phyloP scores from a whole-genome alignment of 805 yeast species.

The Torulaspora quercuum region DNA sequence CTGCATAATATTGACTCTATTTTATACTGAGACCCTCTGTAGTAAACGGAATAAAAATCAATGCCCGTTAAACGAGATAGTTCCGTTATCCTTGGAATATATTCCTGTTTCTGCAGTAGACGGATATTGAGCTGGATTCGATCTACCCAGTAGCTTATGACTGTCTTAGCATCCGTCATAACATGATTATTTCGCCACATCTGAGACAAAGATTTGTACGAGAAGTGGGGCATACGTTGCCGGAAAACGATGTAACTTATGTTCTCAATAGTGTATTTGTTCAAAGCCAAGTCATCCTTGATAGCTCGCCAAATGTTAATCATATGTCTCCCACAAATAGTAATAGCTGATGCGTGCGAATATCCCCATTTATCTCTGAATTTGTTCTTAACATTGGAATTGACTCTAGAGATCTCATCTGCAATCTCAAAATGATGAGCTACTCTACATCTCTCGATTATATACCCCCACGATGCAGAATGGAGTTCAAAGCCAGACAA shows the following conservation, averaged over 20 bases:
- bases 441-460: slow-evolving; percentile 58
- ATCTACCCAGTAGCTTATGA: slow-evolving; percentile 48
- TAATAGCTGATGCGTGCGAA: slow-evolving; percentile 67
- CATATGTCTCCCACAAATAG: slow-evolving; percentile 75
- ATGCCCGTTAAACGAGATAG: slow-evolving; percentile 84
- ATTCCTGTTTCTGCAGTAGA: slow-evolving; percentile 58
- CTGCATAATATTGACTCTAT: slow-evolving; percentile 83
- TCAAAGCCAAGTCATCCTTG: slow-evolving; percentile 57
- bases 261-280: slow-evolving; percentile 73
- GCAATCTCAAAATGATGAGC: slow-evolving; percentile 51
- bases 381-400: slow-evolving; percentile 46
- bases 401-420: slow-evolving; percentile 60
- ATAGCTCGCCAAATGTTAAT: slow-evolving; percentile 82
- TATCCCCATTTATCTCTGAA: slow-evolving; percentile 75
- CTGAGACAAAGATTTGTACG: slow-evolving; percentile 45
- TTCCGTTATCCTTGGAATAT: slow-evolving; percentile 69
- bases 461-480: slow-evolving; percentile 83
- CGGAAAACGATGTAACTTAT: slow-evolving; percentile 67
- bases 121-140: slow-evolving; percentile 40
- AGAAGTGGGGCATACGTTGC: slow-evolving; percentile 61
- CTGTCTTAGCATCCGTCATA: slow-evolving; percentile 37
- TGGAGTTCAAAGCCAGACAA: slow-evolving; percentile 83
- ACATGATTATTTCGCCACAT: slow-evolving; percentile 39
- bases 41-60: slow-evolving; percentile 82
- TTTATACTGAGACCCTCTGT: slow-evolving; percentile 90